A percentile compares a stretch with the other conserved stretches of the same genome.
Conservation (phyloP, 345 rosid species). For the Luvunga scandens region DNA sequence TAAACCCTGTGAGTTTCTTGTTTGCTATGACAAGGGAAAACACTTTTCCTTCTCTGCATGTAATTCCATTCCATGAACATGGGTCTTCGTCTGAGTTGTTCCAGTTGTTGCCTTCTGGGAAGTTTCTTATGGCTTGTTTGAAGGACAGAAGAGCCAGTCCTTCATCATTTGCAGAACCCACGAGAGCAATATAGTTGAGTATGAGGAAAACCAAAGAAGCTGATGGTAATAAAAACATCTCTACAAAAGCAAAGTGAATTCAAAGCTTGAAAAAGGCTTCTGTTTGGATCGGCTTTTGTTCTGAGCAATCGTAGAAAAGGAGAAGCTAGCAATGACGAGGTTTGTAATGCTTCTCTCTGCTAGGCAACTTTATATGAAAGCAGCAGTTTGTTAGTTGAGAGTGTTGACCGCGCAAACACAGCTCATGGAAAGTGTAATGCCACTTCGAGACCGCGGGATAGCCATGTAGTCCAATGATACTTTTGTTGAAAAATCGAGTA, state of each 20-base stretch:
- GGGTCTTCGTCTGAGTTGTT: conserved; percentile 55
- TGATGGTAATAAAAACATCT: conserved; percentile 31
- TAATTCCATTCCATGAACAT: conserved; percentile 71
- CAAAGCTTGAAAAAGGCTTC: conserved; percentile 4
- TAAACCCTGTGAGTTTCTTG: conserved; percentile 50
- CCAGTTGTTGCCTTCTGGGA: conserved; percentile 51
- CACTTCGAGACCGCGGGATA: neutral
- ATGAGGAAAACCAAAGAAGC: conserved; percentile 29
- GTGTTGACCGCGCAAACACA: conserved; percentile 15
- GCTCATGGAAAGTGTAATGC: conserved; percentile 13
- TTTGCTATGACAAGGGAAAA: conserved; percentile 50
- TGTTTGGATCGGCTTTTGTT: neutral
- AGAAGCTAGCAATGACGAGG: no score
- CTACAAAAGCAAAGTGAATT: conserved; percentile 11
- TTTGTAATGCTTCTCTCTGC: neutral
- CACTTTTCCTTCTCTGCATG: conserved; percentile 49
- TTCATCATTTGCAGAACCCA: conserved; percentile 57
- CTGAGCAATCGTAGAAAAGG: neutral
- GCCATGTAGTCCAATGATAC: neutral
- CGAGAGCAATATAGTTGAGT: conserved; percentile 15
- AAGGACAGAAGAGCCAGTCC: conserved; percentile 61
- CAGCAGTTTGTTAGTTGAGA: neutral
- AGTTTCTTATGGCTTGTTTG: conserved; percentile 38
- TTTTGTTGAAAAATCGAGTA: neutral
- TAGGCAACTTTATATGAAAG: neutral